These are phyloP conservation scores for Trichoderma sp. DNA, from an alignment of 2,329 filamentous ascomycete species.

Conservation along the genomic window DNA sequence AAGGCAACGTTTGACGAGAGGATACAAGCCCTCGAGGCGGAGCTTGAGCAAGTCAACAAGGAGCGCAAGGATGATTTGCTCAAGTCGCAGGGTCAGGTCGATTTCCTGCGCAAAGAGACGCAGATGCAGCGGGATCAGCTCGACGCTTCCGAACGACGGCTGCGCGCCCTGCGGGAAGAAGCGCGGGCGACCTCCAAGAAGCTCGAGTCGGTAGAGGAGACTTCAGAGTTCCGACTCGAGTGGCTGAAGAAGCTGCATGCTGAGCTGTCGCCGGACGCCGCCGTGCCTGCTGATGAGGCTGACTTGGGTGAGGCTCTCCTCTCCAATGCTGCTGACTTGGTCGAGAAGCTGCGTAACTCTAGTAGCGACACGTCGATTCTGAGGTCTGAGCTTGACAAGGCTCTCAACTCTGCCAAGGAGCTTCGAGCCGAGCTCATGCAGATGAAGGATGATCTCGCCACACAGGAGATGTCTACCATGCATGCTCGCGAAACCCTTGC, in stretches of 20 bases:
- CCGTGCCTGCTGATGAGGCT: conserved; percentile 57
- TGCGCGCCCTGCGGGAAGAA: conserved; percentile 59
- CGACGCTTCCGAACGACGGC: conserved; percentile 59
- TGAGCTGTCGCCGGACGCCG: conserved; percentile 57
- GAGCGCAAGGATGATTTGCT: conserved; percentile 60
- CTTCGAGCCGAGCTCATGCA: conserved; percentile 61
- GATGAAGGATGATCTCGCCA: conserved; percentile 54
- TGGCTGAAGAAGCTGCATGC: conserved; percentile 61
- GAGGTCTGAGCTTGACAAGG: conserved; percentile 64
- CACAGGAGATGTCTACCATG: conserved; percentile 54
- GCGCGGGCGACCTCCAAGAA: conserved; percentile 54
- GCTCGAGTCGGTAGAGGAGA: conserved; percentile 54
- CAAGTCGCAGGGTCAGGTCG: conserved; percentile 63
- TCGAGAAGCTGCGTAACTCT: conserved; percentile 61
- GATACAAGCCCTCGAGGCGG: conserved; percentile 67
- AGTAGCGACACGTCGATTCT: conserved; percentile 63
- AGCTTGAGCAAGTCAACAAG: conserved; percentile 66
- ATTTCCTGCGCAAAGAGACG: conserved; percentile 63
- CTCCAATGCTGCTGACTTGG: conserved; percentile 58
- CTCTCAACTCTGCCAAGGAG: conserved; percentile 57
- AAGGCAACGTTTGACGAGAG: conserved; percentile 70
- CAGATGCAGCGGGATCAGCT: conserved; percentile 62
- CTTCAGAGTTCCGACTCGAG: conserved; percentile 54
- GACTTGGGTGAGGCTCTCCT: conserved; percentile 64
- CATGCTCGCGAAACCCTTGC: conserved; percentile 58